phyloP scores from a whole-genome alignment of 2,329 filamentous ascomycete species.

The Samsoniella hepiali region DNA sequence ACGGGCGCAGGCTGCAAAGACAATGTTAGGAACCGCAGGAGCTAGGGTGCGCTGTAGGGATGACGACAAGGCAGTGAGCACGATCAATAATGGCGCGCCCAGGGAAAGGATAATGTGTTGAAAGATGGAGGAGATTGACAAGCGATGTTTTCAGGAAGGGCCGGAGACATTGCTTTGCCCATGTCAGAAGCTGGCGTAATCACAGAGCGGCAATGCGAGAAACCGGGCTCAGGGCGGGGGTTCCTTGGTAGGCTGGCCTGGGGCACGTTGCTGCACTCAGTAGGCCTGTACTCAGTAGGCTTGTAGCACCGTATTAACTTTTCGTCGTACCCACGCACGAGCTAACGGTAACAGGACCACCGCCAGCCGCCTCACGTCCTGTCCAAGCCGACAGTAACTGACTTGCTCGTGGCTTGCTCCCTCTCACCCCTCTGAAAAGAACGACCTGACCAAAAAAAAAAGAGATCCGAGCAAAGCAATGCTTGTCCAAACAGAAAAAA shows the following conservation, averaged over 20 bases:
- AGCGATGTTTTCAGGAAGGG: neutral
- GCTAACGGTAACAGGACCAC: neutral
- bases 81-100: neutral
- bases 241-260: neutral
- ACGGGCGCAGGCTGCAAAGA: constrained; percentile 16
- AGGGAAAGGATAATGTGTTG: constrained; percentile 17
- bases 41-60: constrained; percentile 17
- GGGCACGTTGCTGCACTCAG: neutral
- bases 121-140: constrained; percentile 22
- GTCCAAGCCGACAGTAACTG: neutral
- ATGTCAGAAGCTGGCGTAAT: constrained; percentile 14
- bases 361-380: neutral
- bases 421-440: neutral
- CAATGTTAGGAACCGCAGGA: constrained; percentile 17
- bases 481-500: constrained; percentile 17
- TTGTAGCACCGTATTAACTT: neutral
- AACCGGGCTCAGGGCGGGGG: constrained; percentile 5
- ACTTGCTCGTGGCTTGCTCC: neutral
- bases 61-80: neutral
- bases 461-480: constrained; percentile 21
- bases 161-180: neutral
- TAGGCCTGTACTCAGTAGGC: no score
- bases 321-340: neutral
- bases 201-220: constrained; percentile 2
- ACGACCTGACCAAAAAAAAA: constrained; percentile 17